phyloP scores from a whole-genome alignment of 164 flowering plant species.

The Chloranthus sessilifolius region DNA sequence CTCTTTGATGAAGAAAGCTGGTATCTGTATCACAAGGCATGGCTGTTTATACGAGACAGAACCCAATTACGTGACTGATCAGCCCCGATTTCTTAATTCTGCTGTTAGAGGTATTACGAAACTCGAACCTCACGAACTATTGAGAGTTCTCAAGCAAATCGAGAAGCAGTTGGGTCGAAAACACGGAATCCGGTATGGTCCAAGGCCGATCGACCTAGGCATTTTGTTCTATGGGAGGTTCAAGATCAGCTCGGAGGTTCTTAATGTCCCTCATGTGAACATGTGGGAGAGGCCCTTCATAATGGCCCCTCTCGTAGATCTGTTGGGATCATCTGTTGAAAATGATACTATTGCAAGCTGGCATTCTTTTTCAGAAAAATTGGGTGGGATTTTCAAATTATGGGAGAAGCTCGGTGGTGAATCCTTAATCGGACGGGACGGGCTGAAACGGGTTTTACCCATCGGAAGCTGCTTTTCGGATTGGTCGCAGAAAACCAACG shows the following conservation, averaged over 20 bases:
- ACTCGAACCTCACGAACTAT: conserved; percentile 72
- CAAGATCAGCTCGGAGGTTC: conserved; percentile 55
- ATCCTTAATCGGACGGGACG: conserved; percentile 63
- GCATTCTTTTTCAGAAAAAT: conserved; percentile 58
- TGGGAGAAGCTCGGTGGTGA: conserved; percentile 92
- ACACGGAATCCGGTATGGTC: conserved; percentile 84
- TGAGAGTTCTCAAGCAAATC: conserved; percentile 65
- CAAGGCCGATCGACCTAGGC: conserved; percentile 91
- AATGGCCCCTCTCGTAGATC: conserved; percentile 80
- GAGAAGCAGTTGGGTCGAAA: conserved; percentile 84
- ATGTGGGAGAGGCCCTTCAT: conserved; percentile 98
- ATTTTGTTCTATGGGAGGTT: conserved; percentile 81
- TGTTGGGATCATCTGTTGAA: too few species aligned
- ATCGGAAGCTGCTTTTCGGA: conserved; percentile 64
- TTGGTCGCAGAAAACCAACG: conserved; percentile 68
- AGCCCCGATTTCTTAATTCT: conserved; percentile 87
- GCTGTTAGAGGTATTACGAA: conserved; percentile 76
- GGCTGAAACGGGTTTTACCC: conserved; percentile 74
- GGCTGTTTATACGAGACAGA: conserved; percentile 88
- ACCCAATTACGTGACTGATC: conserved; percentile 90
- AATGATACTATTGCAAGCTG: conserved; percentile 59
- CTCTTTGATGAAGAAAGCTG: conserved; percentile 55
- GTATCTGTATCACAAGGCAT: conserved; percentile 63
- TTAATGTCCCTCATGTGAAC: conserved; percentile 82
- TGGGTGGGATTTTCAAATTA: conserved; percentile 51